Evolutionary conservation across 345 rosid species (phyloP), one percentile per base, ranked within the genome.

Genomic region (Trapa bicornis): DNA sequence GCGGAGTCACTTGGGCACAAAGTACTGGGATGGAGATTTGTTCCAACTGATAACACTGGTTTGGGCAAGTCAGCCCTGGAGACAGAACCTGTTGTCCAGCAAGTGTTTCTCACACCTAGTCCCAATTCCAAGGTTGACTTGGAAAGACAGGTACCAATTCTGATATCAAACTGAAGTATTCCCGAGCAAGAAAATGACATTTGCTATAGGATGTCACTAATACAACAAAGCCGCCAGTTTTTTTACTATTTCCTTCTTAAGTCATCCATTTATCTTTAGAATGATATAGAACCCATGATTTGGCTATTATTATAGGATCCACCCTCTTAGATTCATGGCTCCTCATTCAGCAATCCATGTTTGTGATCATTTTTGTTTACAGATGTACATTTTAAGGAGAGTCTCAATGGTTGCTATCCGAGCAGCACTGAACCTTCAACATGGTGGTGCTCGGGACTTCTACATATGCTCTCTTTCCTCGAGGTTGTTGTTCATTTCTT

Each of bases 391-490:
- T 69, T 82, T 95, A 60, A 72, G 99, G 71, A 87, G 96, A 79
- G 79, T 91, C 66, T 84, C 99, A 35, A 95, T 95, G 99, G 96
- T 82, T 67, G 93, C 97, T n/a, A 95, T 95, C 64, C 84, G 94
- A 68, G 88, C 96, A 68, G 96, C 97, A 0, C 72, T 91, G 78
- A 95, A 89, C 78, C 96, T 95, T 62, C 86, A 87, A 65, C 83
- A 91, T 74, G 99, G 99, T 61, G 85, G 84, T 43, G 86, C 76
- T 53, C 84, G 70, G 79, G 99, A 95, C 82, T 95, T 95, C 76
- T 95, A 95, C 75, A 95, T 95, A 48, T 95, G 99, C 79, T 95
- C 99, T 68, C 86, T 95, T 64, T 95, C 99, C 65, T 95, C 99
- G 15, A 88, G 97, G 99, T 95, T 47, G 5, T 9, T 58, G 13